Evolutionary conservation across 495 filamentous ascomycete genomes (phyloP), one percentile per base, ranked within the genome.

Genomic region (Podospora didyma): DNA sequence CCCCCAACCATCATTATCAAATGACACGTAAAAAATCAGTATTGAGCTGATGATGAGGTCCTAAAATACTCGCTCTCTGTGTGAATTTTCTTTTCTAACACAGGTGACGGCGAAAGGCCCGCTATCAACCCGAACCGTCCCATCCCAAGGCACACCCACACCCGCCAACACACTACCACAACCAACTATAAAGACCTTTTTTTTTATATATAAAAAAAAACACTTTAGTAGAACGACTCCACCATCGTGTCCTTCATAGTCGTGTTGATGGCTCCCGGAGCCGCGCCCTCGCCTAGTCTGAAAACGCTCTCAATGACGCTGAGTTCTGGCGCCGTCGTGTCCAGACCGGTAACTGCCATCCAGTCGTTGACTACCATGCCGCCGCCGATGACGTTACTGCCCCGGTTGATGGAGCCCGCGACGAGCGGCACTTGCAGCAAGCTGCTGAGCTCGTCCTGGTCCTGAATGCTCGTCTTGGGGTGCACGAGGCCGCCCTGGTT

Each of bases 291-390:
- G 49, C 92, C 92, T 28, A 98, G 74, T 57, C 90, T 81, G 73
- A 98, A 98, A 48, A 98, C 92, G 63, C 85, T 90, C 81, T 98
- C 94, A 37, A 98, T 82, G 58, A 98, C 94, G 64, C 89, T 95
- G 67, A 98, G 74, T 75, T 98, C 94, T 7, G 94, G 96, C 11
- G 94, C 94, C 22, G 94, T 98, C 14, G 94, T 98, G 68, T 97
- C 95, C 46, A 97, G 75, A 10, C 94, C 90, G 2, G 92, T 95
- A n/a, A 98, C 89, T 9, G 94, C 95, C 74, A 97, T 82, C 94
- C 94, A 97, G 77, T 98, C 94, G 69, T 98, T 98, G 54, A 98
- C 94, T 10, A 98, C 94, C 90, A 97, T 96, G 22, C 94, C 94
- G 11, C 94, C 94, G 22, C 94, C 94, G 28, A 98, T 90, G n/a